A percentile compares a stretch with the other conserved stretches of the same genome.
These are phyloP conservation scores for Calocybe gambosa DNA, from an alignment of 1,284 basidiomycete genomes.

Conservation along the genomic window DNA sequence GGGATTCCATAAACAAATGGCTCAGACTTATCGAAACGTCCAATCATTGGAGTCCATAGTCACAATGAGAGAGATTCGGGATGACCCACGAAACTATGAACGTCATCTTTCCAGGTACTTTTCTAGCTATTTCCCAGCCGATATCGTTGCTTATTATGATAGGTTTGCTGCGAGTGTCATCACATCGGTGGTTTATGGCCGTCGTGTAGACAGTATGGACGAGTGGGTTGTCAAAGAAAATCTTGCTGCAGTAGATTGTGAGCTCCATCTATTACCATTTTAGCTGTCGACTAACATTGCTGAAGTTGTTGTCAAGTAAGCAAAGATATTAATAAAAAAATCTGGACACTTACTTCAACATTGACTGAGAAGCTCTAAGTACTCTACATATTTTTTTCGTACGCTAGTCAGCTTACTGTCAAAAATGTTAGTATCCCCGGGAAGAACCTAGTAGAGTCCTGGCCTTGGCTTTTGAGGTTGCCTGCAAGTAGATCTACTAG, in stretches of 20 bases:
- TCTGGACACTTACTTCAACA: background rate
- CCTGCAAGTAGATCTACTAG: slow-evolving; percentile 24
- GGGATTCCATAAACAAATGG: slow-evolving; percentile 33
- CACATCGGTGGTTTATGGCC: slow-evolving; percentile 40
- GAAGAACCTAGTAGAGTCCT: slow-evolving; percentile 46
- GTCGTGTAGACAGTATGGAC: slow-evolving; percentile 37
- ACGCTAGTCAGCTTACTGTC: background rate
- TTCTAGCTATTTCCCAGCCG: background rate
- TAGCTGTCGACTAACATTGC: background rate
- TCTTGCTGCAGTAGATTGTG: slow-evolving; percentile 37
- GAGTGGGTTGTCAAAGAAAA: slow-evolving; percentile 43
- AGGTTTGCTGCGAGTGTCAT: slow-evolving; percentile 44
- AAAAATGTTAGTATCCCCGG: slow-evolving; percentile 40
- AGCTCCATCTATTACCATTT: slow-evolving; percentile 11
- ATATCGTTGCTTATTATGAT: background rate
- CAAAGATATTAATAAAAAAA: background rate
- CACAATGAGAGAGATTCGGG: slow-evolving; percentile 36
- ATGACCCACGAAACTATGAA: slow-evolving; percentile 35
- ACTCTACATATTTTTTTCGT: background rate
- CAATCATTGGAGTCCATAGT: slow-evolving; percentile 44
- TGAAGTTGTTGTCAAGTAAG: background rate
- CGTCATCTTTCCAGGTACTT: slow-evolving; percentile 36
- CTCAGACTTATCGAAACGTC: slow-evolving; percentile 40
- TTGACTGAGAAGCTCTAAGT: background rate
- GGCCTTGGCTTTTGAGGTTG: slow-evolving; percentile 43